phyloP scores from a whole-genome alignment of 2,329 filamentous ascomycete genomes.

The Madurella fahalii region DNA sequence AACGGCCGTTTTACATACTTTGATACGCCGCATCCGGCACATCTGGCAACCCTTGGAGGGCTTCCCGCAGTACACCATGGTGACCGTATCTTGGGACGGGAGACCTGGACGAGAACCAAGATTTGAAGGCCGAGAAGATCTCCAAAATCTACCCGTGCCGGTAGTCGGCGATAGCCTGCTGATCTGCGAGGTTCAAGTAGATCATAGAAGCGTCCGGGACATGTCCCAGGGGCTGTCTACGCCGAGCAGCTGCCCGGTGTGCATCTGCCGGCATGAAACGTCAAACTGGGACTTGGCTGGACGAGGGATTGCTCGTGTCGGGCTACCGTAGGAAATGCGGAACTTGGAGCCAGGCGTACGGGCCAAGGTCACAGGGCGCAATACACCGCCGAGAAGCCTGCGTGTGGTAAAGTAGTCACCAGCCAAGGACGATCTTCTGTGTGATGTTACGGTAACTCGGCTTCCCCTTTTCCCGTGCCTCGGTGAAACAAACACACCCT shows the following conservation, averaged over 20 bases:
- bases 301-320: background rate
- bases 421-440: too few species aligned
- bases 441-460: too few species aligned
- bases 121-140: too few species aligned
- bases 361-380: too few species aligned
- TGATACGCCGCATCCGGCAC: constrained; percentile 69
- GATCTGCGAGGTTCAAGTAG: background rate
- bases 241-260: background rate
- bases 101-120: too few species aligned
- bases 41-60: constrained; percentile 68
- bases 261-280: constrained; percentile 19
- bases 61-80: constrained; percentile 64
- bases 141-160: too few species aligned
- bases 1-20: constrained; percentile 44
- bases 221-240: background rate
- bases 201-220: too few species aligned
- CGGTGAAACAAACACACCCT: background rate
- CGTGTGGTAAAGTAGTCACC: too few species aligned
- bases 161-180: too few species aligned
- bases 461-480: background rate
- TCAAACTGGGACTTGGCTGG: constrained; percentile 7
- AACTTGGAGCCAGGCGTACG: too few species aligned
- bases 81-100: constrained; percentile 8
- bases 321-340: background rate
- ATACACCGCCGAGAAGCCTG: too few species aligned